These are phyloP conservation scores for Capronia coronata DNA, from an alignment of 2,329 filamentous ascomycete species.

Conservation along the genomic window DNA sequence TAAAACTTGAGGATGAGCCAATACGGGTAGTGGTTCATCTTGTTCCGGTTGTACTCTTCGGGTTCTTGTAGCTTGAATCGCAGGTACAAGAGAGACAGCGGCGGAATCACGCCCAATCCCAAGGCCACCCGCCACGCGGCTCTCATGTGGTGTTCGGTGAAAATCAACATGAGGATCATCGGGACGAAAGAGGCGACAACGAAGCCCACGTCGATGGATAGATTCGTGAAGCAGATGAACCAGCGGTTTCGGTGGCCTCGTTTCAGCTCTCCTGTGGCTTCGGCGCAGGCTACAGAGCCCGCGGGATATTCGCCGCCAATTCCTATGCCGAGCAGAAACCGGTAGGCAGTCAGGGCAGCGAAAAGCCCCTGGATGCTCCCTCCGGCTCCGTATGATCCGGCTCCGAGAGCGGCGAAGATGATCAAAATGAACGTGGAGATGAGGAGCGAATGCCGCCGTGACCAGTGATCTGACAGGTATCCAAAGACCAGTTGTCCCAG, in stretches of 20 bases:
- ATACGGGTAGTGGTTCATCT: conserved; percentile 57
- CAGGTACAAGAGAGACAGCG: conserved; percentile 62
- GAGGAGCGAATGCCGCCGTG: conserved; percentile 73
- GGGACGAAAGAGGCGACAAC: conserved; percentile 74
- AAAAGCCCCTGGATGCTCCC: conserved; percentile 66
- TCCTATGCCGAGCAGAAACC: conserved; percentile 75
- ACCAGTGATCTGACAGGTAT: conserved; percentile 75
- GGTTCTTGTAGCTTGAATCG: conserved; percentile 70
- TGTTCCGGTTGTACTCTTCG: conserved; percentile 66
- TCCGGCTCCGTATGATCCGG: conserved; percentile 68
- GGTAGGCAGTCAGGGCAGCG: conserved; percentile 70
- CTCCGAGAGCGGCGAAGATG: conserved; percentile 71
- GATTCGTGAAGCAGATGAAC: conserved; percentile 87
- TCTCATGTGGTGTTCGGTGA: conserved; percentile 57
- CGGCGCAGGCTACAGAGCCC: conserved; percentile 75
- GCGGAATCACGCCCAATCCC: conserved; percentile 72
- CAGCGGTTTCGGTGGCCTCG: conserved; percentile 75
- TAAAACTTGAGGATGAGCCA: conserved; percentile 58
- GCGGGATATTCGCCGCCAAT: conserved; percentile 57
- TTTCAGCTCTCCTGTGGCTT: conserved; percentile 77
- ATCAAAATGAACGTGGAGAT: conserved; percentile 77
- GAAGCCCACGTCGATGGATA: conserved; percentile 79
- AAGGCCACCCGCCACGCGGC: conserved; percentile 77
- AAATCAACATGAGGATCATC: conserved; percentile 56
- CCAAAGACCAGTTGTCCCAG: conserved; percentile 72